phyloP scores from a whole-genome alignment of 1,284 basidiomycete species.

The Leccinum solheimii region DNA sequence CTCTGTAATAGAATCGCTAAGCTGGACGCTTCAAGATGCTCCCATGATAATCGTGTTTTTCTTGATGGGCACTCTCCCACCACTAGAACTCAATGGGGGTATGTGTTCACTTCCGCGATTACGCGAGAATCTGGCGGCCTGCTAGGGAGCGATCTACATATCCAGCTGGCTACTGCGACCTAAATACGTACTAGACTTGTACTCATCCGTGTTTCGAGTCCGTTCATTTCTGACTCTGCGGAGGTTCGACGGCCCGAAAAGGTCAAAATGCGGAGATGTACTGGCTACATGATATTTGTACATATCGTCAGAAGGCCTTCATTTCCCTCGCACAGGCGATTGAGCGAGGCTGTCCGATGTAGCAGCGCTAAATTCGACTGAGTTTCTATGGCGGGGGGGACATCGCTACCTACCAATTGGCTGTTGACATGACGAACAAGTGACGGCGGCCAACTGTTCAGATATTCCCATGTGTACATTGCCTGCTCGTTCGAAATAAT shows the following conservation, averaged over 20 bases:
- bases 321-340: slow-evolving; percentile 16
- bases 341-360: slow-evolving; percentile 9
- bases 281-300: slow-evolving; percentile 19
- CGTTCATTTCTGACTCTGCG: slow-evolving; percentile 32
- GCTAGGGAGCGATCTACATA: slow-evolving; percentile 27
- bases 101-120: slow-evolving; percentile 33
- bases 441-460: neutral
- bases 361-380: slow-evolving; percentile 15
- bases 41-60: slow-evolving; percentile 8
- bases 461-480: neutral
- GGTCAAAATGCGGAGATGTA: slow-evolving; percentile 32
- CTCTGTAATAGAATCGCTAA: neutral
- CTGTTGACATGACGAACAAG: slow-evolving; percentile 30
- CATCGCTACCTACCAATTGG: slow-evolving; percentile 1
- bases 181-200: slow-evolving; percentile 26
- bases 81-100: slow-evolving; percentile 11
- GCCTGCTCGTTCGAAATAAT: neutral
- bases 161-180: slow-evolving; percentile 13
- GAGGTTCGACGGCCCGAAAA: slow-evolving; percentile 34
- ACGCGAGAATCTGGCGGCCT: slow-evolving; percentile 23
- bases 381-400: slow-evolving; percentile 16
- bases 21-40: neutral
- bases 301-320: slow-evolving; percentile 20
- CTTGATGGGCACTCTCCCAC: slow-evolving; percentile 12
- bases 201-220: slow-evolving; percentile 20